Evolutionary conservation across 2,329 filamentous ascomycete genomes (phyloP), one percentile per base, ranked within the genome.

Genomic region (Ascocoryne sarcoides): DNA sequence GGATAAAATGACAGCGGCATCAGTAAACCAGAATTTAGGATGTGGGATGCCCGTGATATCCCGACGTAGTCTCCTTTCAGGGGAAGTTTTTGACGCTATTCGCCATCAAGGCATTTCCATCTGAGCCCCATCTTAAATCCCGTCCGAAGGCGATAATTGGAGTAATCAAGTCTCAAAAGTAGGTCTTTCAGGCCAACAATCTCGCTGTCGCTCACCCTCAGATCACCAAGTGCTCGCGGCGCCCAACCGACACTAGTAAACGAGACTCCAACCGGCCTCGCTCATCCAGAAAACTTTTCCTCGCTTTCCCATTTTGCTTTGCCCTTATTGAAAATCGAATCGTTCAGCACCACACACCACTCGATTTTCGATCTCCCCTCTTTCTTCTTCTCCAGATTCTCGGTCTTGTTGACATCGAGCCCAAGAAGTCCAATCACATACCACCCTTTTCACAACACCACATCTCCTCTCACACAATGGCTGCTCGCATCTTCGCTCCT

Each of bases 401-500:
- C 30, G 17, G 21, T 34, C 29, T 42, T 39, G 23, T 26, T 26
- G 23, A 26, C 23, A 26, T 26, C 12, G 23, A 26, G 23, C 12
- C 23, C 7, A 26, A 26, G 23, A 7, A 26, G 12, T 7, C 12
- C 23, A 7, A 26, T 7, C 12, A 7, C 7, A 26, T 12, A 26
- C 42, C 43, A 43, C 41, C 48, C 45, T 48, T 43, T 42, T 43
- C 39, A 39, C 41, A 38, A 39, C 44, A 34, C 40, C 43, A 43
- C 46, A 52, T 46, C 41, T 32, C 31, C 37, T 44, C 37, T 17
- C 33, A 79, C 75, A 76, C 75, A 85, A 88, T 88, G 83, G 79
- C 82, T 67, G 79, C 82, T 67, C 82, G 83, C 71, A 75, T 86
- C 67, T 74, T 85, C 70, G 78, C 82, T 65, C 80, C 81, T 62